Base-by-base conservation (phyloP, 495 filamentous ascomycete genomes). In the Talaromyces liani region DNA sequence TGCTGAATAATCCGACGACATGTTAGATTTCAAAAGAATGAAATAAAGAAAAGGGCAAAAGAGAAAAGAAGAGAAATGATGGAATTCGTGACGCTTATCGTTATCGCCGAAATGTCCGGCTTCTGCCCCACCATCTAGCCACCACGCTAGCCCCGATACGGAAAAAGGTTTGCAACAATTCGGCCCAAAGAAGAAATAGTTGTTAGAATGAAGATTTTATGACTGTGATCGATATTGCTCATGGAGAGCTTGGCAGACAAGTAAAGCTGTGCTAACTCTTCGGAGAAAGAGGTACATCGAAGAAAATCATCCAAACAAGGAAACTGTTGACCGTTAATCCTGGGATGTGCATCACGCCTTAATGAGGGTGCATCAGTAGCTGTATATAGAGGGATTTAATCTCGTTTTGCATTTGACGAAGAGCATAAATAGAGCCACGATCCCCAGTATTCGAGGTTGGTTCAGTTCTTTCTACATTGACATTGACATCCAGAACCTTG, bases 151-250 rank as follows among this genome's bases (percentile, higher is more conserved):
- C 0, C 29, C 16, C 8, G 10, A 58, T 36, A 31, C 29, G 56
- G 56, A 58, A 34, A 34, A 24, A 47, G 6, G 58, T 60, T 27
- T 12, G 36, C 1, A 14, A 60, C n/a, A 60, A 60, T 60, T 60
- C 20, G 36, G 20, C 58, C 58, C 58, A 60, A 60, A 60, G 8
- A 29, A 39, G 58, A 60, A 60, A 60, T n/a, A 25, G 22, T 49
- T 20, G 18, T 27, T 27, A 25, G 4, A 60, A 47, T 55, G 22
- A 55, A 27, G 22, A 27, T 14, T 27, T 55, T 55, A 49, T 60
- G 4, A 41, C 10, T 34, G 2, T 14, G 49, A 25, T 18, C 14
- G 3, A 54, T 54, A 25, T 24, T 12, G 49, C 33, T 24, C n/a
- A n/a, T n/a, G n/a, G n/a, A n/a, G n/a, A n/a, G n/a, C n/a, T n/a